Base-by-base conservation (phyloP, 306 rosid species). In the Ceratonia siliqua region DNA sequence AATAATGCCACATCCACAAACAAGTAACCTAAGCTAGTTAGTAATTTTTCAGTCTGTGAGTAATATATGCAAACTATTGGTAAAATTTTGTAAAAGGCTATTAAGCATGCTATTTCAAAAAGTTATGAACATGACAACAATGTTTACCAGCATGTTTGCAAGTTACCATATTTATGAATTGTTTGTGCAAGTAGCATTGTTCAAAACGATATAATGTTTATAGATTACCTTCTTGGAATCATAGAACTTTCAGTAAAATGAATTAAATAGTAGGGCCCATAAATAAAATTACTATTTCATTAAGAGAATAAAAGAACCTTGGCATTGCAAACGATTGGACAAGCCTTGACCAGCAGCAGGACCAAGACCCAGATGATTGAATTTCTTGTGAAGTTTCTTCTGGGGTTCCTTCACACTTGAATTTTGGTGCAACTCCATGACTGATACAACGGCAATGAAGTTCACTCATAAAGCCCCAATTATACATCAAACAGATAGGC, bases 291-390 rank as follows among this genome's bases (percentile, higher is more conserved):
- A 15, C 33, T 18, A 62, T 20, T 57, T 38, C 8, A 72, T 52
- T 63, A 49, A 56, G 68, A 21, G 82, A 78, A 57, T 53, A 63
- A 53, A 73, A 55, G 62, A 70, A 90, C 95, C 93, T 83, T 86
- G 84, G 88, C 96, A 92, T 67, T 94, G 96, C 80, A 94, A 83
- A 20, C 97, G 97, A 74, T 83, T 88, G 43, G 92, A 42, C 71
- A 85, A 68, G 89, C 99, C 97, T 84, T 88, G 93, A 28, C 99
- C 99, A 68, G 96, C 89, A 79, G 95, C 91, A 70, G 93, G 94
- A 45, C 99, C 99, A 58, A 94, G 87, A 81, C 90, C 82, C 58
- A 92, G 81, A 84, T 90, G 95, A 82, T 91, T 92, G 53, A 77
- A 82, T 86, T 91, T 93, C 59, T 71, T 88, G 83, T 68, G 79